A percentile compares a stretch with the other conserved stretches of the same genome.
These are phyloP conservation scores for Microcos paniculata DNA, from an alignment of 345 rosid genomes.

Conservation along the genomic window DNA sequence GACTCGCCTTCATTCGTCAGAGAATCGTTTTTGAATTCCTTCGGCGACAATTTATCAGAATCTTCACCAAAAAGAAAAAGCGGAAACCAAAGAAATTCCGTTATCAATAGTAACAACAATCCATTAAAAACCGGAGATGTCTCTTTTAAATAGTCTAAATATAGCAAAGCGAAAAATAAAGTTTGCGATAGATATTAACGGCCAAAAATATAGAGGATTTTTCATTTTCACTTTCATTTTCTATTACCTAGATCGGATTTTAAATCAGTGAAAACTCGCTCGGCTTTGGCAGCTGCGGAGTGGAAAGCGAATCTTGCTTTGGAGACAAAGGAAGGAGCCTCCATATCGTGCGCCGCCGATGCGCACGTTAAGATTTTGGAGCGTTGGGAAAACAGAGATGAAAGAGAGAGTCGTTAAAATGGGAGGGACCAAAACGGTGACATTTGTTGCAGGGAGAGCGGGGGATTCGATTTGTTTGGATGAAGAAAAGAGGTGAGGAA, in stretches of 20 bases:
- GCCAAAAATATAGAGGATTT: conserved; percentile 5
- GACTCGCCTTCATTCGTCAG: conserved; percentile 35
- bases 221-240: background rate
- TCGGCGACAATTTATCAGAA: conserved; percentile 44
- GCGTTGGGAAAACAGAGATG: conserved; percentile 19
- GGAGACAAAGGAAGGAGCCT: conserved; percentile 73
- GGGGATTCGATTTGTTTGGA: background rate
- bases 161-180: conserved; percentile 31
- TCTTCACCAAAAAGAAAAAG: conserved; percentile 37
- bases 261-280: conserved; percentile 87
- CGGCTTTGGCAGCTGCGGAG: conserved; percentile 98
- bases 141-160: conserved; percentile 27
- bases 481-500: background rate
- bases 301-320: conserved; percentile 89
- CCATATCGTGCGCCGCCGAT: conserved; percentile 49
- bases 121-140: conserved; percentile 11
- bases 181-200: background rate
- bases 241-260: conserved; percentile 72
- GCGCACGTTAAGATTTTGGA: conserved; percentile 29
- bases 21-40: conserved; percentile 14
- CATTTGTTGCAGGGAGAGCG: background rate
- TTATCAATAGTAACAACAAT: conserved; percentile 2
- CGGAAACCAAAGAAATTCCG: background rate
- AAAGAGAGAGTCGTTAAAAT: background rate
- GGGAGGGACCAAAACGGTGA: conserved; percentile 13